Evolutionary conservation across 352 stramenopile species (phyloP).

Genomic region (Pythium rhizo-oryzae): DNA sequence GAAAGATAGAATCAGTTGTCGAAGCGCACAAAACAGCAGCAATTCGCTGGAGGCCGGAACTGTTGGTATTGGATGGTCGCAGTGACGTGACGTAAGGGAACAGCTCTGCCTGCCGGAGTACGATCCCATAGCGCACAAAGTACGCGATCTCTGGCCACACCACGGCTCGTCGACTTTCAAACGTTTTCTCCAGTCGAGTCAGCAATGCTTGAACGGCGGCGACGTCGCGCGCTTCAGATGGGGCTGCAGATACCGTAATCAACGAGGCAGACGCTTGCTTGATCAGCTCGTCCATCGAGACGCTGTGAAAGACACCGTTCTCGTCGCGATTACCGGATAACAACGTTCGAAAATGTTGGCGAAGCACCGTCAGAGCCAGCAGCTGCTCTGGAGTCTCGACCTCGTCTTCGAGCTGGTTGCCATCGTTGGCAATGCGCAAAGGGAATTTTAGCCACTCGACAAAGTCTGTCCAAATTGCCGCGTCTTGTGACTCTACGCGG

Average conservation of each 20-base stretch:
- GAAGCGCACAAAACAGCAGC: background rate
- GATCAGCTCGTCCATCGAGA: slow-evolving; percentile 6
- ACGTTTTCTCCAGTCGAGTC: background rate
- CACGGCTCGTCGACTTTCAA: background rate
- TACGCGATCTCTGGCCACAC: slow-evolving; percentile 18
- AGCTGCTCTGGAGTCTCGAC: slow-evolving; percentile 10
- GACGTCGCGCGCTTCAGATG: slow-evolving; percentile 8
- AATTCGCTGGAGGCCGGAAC: background rate
- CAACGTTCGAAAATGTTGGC: slow-evolving; percentile 13
- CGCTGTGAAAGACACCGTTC: slow-evolving; percentile 16
- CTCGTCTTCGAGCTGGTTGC: background rate
- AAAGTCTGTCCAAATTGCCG: slow-evolving; percentile 6
- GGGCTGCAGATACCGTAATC: background rate
- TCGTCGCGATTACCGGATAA: background rate
- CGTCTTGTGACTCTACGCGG: too few species aligned
- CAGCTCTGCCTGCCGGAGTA: background rate
- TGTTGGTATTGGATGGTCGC: background rate
- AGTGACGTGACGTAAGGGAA: background rate
- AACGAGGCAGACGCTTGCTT: slow-evolving; percentile 1
- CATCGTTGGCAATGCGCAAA: background rate
- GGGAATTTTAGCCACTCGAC: slow-evolving; percentile 14
- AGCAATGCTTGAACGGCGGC: slow-evolving; percentile 5
- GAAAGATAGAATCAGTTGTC: background rate
- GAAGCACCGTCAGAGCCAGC: slow-evolving; percentile 11
- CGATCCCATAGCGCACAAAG: background rate